phyloP scores from a whole-genome alignment of 176 grass and related monocot genomes.

The Otatea glauca region DNA sequence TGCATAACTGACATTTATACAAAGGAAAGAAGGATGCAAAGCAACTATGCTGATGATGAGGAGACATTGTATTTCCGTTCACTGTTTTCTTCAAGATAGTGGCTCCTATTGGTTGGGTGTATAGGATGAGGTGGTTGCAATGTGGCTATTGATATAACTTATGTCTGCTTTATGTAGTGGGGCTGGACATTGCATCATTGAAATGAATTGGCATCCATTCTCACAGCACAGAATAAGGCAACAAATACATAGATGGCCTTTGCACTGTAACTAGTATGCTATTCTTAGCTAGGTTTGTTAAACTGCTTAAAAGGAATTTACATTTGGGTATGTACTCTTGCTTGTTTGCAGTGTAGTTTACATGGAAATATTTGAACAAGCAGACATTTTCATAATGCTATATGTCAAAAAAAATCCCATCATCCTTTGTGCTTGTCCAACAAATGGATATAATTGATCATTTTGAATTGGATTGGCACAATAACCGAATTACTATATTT shows the following conservation, averaged over 20 bases:
- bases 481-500: background rate
- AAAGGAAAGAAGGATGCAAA: background rate
- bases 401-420: no score
- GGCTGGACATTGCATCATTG: background rate
- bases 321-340: background rate
- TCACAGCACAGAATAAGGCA: background rate
- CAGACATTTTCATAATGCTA: background rate
- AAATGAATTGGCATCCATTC: background rate
- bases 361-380: background rate
- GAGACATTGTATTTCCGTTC: background rate
- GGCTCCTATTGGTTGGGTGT: background rate
- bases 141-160: background rate
- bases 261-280: background rate
- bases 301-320: background rate
- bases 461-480: slow-evolving; percentile 1
- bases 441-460: background rate
- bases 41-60: background rate
- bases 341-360: background rate
- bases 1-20: background rate
- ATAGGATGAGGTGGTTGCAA: background rate
- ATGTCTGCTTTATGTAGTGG: background rate
- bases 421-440: background rate
- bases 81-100: background rate
- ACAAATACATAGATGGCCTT: background rate
- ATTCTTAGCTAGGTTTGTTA: background rate